Conservation (phyloP, 1,284 basidiomycete genomes). For the Ceratobasidium sp. region DNA sequence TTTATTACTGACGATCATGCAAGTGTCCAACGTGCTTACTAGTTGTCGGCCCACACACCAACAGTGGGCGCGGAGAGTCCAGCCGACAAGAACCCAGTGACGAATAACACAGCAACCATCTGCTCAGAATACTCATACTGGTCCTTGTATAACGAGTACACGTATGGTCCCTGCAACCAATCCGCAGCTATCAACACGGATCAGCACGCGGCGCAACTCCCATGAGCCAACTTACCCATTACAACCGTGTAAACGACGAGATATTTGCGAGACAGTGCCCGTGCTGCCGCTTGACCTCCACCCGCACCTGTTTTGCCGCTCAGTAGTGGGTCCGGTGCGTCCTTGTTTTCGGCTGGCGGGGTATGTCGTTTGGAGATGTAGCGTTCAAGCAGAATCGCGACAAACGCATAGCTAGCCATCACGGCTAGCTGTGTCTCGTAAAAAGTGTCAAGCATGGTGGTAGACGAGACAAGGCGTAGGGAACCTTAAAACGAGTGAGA, state of each 20-base stretch:
- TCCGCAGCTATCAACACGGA: conserved; percentile 68
- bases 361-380: conserved; percentile 58
- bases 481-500: background rate
- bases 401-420: conserved; percentile 63
- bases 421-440: conserved; percentile 67
- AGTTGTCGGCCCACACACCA: conserved; percentile 80
- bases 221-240: conserved; percentile 68
- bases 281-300: conserved; percentile 52
- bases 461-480: background rate
- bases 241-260: conserved; percentile 76
- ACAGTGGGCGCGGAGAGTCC: conserved; percentile 75
- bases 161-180: conserved; percentile 83
- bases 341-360: conserved; percentile 50
- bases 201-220: background rate
- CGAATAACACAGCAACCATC: conserved; percentile 75
- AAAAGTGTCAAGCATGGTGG: conserved; percentile 56
- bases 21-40: conserved; percentile 62
- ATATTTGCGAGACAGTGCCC: conserved; percentile 68
- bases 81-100: conserved; percentile 78
- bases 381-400: conserved; percentile 65
- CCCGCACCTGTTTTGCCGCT: conserved; percentile 50
- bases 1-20: background rate
- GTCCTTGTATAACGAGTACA: conserved; percentile 78
- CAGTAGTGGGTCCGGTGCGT: conserved; percentile 58
- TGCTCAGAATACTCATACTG: conserved; percentile 75